Percentiles rank a stretch among this genome's conserved stretches.
phyloP scores from a whole-genome alignment of 257 asterid genomes.

The Petunia axillaris region DNA sequence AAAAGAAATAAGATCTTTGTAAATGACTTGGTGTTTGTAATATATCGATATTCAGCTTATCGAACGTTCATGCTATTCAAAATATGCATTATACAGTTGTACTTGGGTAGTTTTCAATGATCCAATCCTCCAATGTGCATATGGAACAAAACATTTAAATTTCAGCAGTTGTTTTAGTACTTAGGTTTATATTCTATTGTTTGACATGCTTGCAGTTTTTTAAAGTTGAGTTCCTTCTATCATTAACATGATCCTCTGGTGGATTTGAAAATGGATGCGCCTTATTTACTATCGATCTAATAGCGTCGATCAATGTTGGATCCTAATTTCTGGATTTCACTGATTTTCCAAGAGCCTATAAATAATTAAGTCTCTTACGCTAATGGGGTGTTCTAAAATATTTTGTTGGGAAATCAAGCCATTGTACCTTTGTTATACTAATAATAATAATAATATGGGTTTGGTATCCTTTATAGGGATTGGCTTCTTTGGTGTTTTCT shows the following conservation, averaged over 20 bases:
- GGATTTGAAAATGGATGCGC: background rate
- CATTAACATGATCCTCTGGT: background rate
- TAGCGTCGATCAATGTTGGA: background rate
- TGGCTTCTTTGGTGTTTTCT: background rate
- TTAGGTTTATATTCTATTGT: background rate
- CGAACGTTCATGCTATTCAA: background rate
- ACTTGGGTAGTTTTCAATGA: background rate
- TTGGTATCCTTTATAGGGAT: background rate
- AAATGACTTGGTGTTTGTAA: background rate
- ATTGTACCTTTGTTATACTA: background rate
- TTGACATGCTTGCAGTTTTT: background rate
- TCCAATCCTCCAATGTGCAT: background rate
- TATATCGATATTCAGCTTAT: background rate
- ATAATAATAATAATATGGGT: background rate
- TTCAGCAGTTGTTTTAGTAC: background rate
- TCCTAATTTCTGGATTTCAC: background rate
- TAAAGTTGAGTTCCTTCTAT: background rate
- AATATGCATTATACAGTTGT: background rate
- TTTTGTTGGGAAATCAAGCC: background rate
- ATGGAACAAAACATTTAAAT: background rate
- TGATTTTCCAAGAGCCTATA: background rate
- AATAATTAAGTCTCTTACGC: background rate
- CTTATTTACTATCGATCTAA: background rate
- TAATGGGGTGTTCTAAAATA: background rate
- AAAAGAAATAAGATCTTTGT: background rate